A percentile compares a stretch with the other conserved stretches of the same genome.
These are phyloP conservation scores for Vigna nakashimae DNA, from an alignment of 306 rosid species.

Conservation along the genomic window DNA sequence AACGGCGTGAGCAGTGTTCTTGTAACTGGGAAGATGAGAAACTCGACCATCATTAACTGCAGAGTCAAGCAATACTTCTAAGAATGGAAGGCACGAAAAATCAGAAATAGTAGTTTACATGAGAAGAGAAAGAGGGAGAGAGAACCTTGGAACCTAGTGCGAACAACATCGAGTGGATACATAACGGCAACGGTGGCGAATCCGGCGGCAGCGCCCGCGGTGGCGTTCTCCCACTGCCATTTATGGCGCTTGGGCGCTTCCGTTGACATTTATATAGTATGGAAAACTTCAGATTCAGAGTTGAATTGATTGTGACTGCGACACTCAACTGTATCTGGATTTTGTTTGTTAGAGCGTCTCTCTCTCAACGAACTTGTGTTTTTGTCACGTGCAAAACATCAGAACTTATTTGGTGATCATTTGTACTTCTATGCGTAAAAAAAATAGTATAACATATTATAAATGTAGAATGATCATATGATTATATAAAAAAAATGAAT, in stretches of 20 bases:
- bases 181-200: constrained; percentile 79
- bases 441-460: too few relatives aligned
- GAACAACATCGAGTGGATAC: constrained; percentile 97
- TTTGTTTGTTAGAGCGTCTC: neutral
- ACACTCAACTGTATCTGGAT: too few relatives aligned
- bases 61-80: constrained; percentile 6
- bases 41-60: constrained; percentile 89
- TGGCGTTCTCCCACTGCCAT: constrained; percentile 92
- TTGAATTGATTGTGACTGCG: neutral
- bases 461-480: too few relatives aligned
- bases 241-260: constrained; percentile 40
- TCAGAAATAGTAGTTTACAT: neutral
- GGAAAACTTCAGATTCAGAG: constrained; percentile 16
- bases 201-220: constrained; percentile 87
- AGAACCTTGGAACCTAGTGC: constrained; percentile 92
- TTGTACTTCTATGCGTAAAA: too few relatives aligned
- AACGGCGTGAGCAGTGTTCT: constrained; percentile 83
- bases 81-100: neutral
- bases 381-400: neutral
- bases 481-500: too few relatives aligned
- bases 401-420: too few relatives aligned
- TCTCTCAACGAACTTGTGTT: neutral
- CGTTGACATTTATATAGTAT: constrained; percentile 38
- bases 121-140: neutral
- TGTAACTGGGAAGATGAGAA: constrained; percentile 74